Percentiles rank a stretch among this genome's conserved stretches.
Evolutionary conservation across 2,329 filamentous ascomycete genomes (phyloP).

Genomic region (Aspergillus caelatus): DNA sequence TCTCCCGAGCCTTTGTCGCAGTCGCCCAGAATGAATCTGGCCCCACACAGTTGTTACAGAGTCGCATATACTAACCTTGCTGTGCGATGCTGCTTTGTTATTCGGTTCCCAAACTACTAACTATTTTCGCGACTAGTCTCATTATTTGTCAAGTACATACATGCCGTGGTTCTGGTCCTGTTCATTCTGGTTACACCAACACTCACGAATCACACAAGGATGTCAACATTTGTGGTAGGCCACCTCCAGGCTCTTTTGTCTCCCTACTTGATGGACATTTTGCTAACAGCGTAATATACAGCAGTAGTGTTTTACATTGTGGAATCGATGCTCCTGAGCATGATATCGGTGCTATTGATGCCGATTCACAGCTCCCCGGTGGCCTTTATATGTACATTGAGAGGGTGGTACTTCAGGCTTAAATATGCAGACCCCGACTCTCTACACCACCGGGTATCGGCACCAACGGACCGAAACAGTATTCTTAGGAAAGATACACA

Average conservation of each 20-base stretch:
- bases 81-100: neutral
- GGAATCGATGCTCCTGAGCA: neutral
- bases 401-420: neutral
- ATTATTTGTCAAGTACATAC: neutral
- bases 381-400: neutral
- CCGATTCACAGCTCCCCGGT: no score
- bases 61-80: neutral
- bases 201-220: neutral
- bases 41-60: neutral
- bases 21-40: neutral
- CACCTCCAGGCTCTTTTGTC: neutral
- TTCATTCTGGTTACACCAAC: neutral
- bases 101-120: neutral
- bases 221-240: neutral
- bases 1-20: neutral
- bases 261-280: neutral
- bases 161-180: no score
- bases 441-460: neutral
- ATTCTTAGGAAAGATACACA: neutral
- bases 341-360: no score
- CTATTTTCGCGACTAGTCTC: neutral
- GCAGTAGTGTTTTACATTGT: neutral
- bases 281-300: neutral
- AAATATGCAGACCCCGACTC: neutral
- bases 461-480: neutral